phyloP scores from a whole-genome alignment of 805 yeast species.

The Saturnispora hagleri region DNA sequence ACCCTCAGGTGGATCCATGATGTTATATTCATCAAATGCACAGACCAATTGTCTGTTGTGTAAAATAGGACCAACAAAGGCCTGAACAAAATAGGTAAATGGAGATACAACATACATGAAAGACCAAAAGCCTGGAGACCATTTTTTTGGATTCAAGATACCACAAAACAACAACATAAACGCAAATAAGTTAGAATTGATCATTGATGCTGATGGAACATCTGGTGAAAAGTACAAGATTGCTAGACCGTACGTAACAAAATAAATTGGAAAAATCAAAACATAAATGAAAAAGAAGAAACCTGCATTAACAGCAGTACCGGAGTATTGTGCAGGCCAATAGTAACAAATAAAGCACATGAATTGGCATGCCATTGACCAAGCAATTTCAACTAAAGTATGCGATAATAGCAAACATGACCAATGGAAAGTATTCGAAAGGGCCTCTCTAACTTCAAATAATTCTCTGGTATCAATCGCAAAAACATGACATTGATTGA shows the following conservation, averaged over 20 bases:
- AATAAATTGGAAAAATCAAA: slow-evolving; percentile 37
- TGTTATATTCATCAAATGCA: slow-evolving; percentile 36
- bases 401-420: slow-evolving; percentile 45
- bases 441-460: slow-evolving; percentile 59
- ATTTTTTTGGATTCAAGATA: slow-evolving; percentile 46
- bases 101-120: slow-evolving; percentile 71
- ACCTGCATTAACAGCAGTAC: slow-evolving; percentile 36
- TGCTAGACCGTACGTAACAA: slow-evolving; percentile 46
- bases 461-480: slow-evolving; percentile 50
- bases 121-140: slow-evolving; percentile 74
- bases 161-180: slow-evolving; percentile 59
- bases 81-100: slow-evolving; percentile 58
- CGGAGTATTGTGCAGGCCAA: slow-evolving; percentile 29
- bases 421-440: slow-evolving; percentile 70
- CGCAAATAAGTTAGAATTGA: slow-evolving; percentile 47
- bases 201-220: slow-evolving; percentile 55
- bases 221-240: slow-evolving; percentile 52
- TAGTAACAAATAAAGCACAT: slow-evolving; percentile 35
- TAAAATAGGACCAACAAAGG: slow-evolving; percentile 40
- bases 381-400: slow-evolving; percentile 51
- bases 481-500: slow-evolving; percentile 56
- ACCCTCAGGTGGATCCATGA: slow-evolving; percentile 48
- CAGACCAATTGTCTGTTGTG: slow-evolving; percentile 46
- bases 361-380: slow-evolving; percentile 41
- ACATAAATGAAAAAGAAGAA: slow-evolving; percentile 31